phyloP scores from a whole-genome alignment of 2,329 filamentous ascomycete species.

The Chaetothyriales sp. region DNA sequence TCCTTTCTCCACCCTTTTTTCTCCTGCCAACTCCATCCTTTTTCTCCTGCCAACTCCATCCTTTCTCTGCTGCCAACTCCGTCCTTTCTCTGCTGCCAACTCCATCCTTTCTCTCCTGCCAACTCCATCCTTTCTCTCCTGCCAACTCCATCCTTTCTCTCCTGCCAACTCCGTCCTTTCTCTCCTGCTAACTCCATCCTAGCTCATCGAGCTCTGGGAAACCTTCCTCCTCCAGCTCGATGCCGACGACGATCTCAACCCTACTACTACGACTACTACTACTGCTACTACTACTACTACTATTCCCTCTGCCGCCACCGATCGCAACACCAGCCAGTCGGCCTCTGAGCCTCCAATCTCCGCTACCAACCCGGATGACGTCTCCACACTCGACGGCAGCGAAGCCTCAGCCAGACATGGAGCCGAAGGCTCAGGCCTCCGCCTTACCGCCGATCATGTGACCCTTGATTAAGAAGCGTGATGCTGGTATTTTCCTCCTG shows the following conservation, averaged over 20 bases:
- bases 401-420: neutral
- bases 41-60: slow-evolving; percentile 28
- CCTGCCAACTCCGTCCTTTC: slow-evolving; percentile 1
- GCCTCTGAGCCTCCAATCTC: neutral
- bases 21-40: too few relatives aligned
- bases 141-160: slow-evolving; percentile 31
- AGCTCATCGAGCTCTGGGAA: slow-evolving; percentile 87
- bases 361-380: neutral
- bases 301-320: neutral
- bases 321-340: neutral
- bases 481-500: neutral
- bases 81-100: slow-evolving; percentile 2
- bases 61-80: too few relatives aligned
- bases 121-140: neutral
- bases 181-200: slow-evolving; percentile 32
- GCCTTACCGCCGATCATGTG: too few relatives aligned
- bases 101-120: too few relatives aligned
- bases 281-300: too few relatives aligned
- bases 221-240: slow-evolving; percentile 95
- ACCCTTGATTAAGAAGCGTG: neutral
- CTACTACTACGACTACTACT: too few relatives aligned
- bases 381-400: neutral
- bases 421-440: neutral
- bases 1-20: too few relatives aligned
- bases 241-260: slow-evolving; percentile 56